Conservation (phyloP, 371 early-diverging fungal genomes). For the Blastocladiella emersonii region DNA sequence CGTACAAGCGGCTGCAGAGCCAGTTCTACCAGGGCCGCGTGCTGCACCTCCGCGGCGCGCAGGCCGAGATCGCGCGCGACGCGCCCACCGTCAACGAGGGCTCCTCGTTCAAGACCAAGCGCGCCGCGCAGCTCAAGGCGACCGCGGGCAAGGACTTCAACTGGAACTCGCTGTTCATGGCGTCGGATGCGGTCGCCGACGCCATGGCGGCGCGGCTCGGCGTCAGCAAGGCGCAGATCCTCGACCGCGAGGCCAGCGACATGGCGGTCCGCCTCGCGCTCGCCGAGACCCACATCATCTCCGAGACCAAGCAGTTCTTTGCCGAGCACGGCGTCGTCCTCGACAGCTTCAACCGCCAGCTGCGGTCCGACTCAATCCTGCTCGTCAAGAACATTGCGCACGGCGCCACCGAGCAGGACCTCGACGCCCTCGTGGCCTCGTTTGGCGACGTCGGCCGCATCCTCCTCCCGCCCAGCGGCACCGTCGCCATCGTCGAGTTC, state of each 20-base stretch:
- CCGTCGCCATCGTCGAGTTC: constrained; percentile 90
- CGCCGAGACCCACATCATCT: constrained; percentile 89
- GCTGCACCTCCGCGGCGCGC: constrained; percentile 67
- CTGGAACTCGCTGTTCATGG: constrained; percentile 94
- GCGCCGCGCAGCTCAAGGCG: constrained; percentile 60
- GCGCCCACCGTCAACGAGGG: constrained; percentile 42
- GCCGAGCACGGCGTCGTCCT: constrained; percentile 56
- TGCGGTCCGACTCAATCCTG: constrained; percentile 75
- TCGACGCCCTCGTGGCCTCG: constrained; percentile 62
- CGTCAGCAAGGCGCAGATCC: constrained; percentile 71
- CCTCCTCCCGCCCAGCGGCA: constrained; percentile 82
- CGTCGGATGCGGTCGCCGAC: constrained; percentile 80
- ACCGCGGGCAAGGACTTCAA: constrained; percentile 67
- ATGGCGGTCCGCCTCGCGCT: constrained; percentile 85
- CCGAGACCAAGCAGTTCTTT: constrained; percentile 81
- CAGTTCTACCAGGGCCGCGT: constrained; percentile 82
- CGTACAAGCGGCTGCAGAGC: constrained; percentile 62
- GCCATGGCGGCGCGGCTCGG: constrained; percentile 81
- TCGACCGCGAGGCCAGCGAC: constrained; percentile 72
- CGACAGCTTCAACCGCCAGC: constrained; percentile 55
- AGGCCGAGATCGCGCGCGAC: constrained; percentile 63
- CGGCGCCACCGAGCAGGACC: constrained; percentile 61
- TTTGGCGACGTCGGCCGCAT: constrained; percentile 68
- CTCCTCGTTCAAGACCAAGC: constrained; percentile 57
- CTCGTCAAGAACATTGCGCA: constrained; percentile 88